phyloP scores from a whole-genome alignment of 179 eudicot species.

The Beta corolliflora region DNA sequence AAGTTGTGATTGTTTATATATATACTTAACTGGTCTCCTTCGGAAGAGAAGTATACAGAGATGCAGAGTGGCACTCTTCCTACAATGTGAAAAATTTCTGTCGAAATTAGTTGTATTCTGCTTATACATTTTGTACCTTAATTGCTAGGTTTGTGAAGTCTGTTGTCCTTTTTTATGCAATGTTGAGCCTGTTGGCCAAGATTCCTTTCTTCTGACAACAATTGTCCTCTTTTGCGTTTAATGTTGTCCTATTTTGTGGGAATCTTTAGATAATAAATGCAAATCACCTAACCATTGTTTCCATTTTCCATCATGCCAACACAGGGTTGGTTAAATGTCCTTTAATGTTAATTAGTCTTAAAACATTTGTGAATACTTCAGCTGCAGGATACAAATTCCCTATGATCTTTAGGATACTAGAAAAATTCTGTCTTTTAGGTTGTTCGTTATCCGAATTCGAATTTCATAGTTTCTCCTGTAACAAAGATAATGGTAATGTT shows the following conservation, averaged over 20 bases:
- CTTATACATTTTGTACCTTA: background rate
- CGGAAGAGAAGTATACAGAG: background rate
- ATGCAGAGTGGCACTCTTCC: background rate
- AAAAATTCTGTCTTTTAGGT: too few relatives aligned
- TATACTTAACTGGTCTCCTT: background rate
- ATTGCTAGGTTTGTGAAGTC: constrained; percentile 1
- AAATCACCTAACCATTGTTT: background rate
- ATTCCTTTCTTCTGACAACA: background rate
- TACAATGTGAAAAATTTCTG: background rate
- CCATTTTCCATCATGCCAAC: background rate
- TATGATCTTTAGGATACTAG: too few relatives aligned
- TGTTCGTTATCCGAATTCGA: too few relatives aligned
- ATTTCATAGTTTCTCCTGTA: too few relatives aligned
- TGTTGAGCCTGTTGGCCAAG: constrained; percentile 1
- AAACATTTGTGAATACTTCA: background rate
- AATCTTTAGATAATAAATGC: background rate
- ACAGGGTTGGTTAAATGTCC: background rate
- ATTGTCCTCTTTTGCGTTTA: background rate
- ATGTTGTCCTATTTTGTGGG: background rate
- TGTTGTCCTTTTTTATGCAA: background rate
- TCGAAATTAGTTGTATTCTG: background rate
- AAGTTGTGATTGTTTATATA: background rate
- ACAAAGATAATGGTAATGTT: background rate
- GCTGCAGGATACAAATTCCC: background rate
- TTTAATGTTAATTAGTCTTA: background rate